Base-by-base conservation (phyloP, 2,329 filamentous ascomycete genomes). In the Lachnellula suecica region DNA sequence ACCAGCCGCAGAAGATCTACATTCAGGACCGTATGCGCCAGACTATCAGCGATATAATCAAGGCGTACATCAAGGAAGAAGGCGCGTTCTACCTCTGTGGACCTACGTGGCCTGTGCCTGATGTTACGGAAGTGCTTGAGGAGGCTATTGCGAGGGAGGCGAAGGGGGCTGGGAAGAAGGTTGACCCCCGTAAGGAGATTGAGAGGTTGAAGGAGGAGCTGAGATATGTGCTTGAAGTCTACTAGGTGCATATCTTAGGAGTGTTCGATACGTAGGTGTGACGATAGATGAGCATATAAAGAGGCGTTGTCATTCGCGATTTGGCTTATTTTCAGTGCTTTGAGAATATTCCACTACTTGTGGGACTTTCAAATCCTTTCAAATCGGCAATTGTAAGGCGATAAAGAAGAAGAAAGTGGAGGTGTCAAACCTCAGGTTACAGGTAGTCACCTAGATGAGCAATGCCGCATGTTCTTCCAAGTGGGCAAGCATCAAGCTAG, bases 1-100 rank as follows among this genome's bases (percentile, higher is more conserved):
- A 99, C 70, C 94, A 99, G 80, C 88, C 90, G 15, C 81, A 97
- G 77, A 99, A 99, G 85, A 96, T 99, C 60, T 99, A 99, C 74
- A 99, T 99, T 68, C 94, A 99, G 78, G 94, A 99, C 71, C 84
- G 92, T 61, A 99, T 99, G 94, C 81, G 94, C 52, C 81, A 97
- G 81, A 91, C 87, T 0, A 74, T 97, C 54, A 74, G 78, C 41
- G 86, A 94, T 57, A 95, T 99, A 59, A 81, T 91, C 53, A 77
- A 91, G 72, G 88, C 91, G 0, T 97, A 97, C 71, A 83, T 97
- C 60, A 77, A 85, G 66, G 84, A 97, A 61, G 87, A 94, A 64
- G 94, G 94, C 51, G 87, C 88, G 29, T 99, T 99, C 76, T 99
- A 99, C 74, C 86, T 99, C 17, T 99, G 94, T 70, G 94, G 94